Base-by-base conservation (phyloP, 1,139 yeast species). In the Geotrichum phurueaensis region DNA sequence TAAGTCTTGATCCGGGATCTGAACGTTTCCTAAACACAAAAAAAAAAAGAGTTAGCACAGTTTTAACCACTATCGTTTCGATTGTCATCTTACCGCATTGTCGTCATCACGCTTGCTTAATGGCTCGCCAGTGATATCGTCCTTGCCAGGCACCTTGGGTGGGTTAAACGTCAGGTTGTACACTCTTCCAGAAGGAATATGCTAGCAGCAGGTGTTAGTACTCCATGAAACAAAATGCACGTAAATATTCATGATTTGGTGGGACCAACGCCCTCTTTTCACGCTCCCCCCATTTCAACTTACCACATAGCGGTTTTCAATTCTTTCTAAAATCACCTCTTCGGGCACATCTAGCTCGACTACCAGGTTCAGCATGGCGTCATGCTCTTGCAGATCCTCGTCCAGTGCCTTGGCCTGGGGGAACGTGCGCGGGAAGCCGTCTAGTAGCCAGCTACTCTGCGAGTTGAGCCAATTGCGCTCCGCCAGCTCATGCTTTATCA, bases 101-200 rank as follows among this genome's bases (percentile, higher is more conserved):
- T 92, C 98, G 69, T 92, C 98, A 0, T 84, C 79, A 61, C 98
- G 80, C 73, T 90, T 89, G 39, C 81, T 75, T 62, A 92, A 77
- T 1, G 89, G 86, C 69, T 92, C 97, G 0, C 97, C 97, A 0
- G 98, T 92, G 1, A 90, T 70, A 70, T 92, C 97, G 70, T 92
- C 98, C 63, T 76, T 80, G 57, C 89, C 95, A 0, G 91, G 84
- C 1, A 80, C 81, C 67, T 86, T 86, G 1, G 98, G 98, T 2
- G 97, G 97, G 68, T 89, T 90, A 73, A 89, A 92, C 63, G 89
- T 86, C 65, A 89, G 72, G 70, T 88, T 92, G 72, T 92, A 92
- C 1, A 91, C 87, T 65, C 97, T 77, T 0, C 97, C 97, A 62
- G 96, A 87, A 0, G 89, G 84, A 12, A 80, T 71, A 74, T 92